Evolutionary conservation across 805 yeast species (phyloP).

Genomic region (Maudiozyma turicensis): DNA sequence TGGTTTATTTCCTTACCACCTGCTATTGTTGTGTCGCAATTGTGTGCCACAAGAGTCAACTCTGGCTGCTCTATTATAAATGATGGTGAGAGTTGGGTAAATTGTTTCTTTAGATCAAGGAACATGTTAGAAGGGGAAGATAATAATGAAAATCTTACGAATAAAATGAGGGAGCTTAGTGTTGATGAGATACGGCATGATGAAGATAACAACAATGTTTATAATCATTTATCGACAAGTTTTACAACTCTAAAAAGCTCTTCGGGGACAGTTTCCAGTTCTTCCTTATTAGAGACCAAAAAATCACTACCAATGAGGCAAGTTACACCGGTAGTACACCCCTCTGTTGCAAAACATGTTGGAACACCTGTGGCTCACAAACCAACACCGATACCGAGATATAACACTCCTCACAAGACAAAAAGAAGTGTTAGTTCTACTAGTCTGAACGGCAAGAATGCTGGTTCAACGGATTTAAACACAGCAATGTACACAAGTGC

Average conservation of each 20-base stretch:
- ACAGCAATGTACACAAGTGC: background rate
- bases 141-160: constrained; percentile 6
- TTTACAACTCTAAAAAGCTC: background rate
- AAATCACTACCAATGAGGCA: too few species aligned
- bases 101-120: constrained; percentile 57
- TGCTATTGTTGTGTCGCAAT: background rate
- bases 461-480: background rate
- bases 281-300: too few species aligned
- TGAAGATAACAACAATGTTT: background rate
- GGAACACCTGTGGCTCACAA: background rate
- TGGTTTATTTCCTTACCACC: constrained; percentile 45
- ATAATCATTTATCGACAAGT: constrained; percentile 3
- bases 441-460: background rate
- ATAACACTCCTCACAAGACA: background rate
- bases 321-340: too few species aligned
- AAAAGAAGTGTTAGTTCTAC: background rate
- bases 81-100: constrained; percentile 52
- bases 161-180: constrained; percentile 7
- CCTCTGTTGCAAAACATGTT: too few species aligned
- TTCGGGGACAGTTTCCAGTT: too few species aligned
- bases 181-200: background rate
- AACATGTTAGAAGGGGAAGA: constrained; percentile 34
- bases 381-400: background rate
- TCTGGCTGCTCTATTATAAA: constrained; percentile 37
- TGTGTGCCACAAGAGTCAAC: constrained; percentile 6